phyloP scores from a whole-genome alignment of 495 filamentous ascomycete genomes.

The Halenospora varia region DNA sequence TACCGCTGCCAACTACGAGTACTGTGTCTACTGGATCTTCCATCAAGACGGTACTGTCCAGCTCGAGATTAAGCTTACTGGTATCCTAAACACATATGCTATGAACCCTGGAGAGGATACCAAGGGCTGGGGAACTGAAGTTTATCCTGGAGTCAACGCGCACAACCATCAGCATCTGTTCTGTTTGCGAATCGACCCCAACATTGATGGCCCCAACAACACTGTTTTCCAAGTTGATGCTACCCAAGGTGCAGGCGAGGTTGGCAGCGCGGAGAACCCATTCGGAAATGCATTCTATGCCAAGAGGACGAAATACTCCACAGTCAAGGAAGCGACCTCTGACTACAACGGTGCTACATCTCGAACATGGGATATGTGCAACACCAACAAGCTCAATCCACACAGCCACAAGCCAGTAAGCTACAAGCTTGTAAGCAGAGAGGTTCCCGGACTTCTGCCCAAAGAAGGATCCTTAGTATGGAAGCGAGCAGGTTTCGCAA shows the following conservation, averaged over 20 bases:
- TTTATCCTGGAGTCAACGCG: constrained; percentile 79
- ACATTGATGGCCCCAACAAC: constrained; percentile 83
- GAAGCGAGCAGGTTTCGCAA: constrained; percentile 90
- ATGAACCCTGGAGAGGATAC: constrained; percentile 83
- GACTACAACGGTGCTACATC: constrained; percentile 79
- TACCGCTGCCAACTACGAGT: constrained; percentile 97
- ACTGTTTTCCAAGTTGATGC: constrained; percentile 84
- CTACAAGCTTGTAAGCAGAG: constrained; percentile 89
- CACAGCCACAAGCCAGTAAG: constrained; percentile 82
- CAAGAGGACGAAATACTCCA: constrained; percentile 79
- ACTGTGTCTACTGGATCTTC: constrained; percentile 92
- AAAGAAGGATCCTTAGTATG: constrained; percentile 82
- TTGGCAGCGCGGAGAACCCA: constrained; percentile 77
- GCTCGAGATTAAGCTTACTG: constrained; percentile 92
- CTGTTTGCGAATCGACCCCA: constrained; percentile 85
- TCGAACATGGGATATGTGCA: constrained; percentile 89
- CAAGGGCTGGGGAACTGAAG: constrained; percentile 87
- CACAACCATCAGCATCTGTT: constrained; percentile 95
- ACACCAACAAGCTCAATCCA: constrained; percentile 77
- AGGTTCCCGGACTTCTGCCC: constrained; percentile 75
- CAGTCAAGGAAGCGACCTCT: constrained; percentile 63
- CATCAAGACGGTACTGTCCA: constrained; percentile 93
- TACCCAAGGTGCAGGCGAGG: constrained; percentile 56
- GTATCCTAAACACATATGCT: constrained; percentile 90
- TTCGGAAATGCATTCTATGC: constrained; percentile 95